Base-by-base conservation (phyloP, 2,329 filamentous ascomycete genomes). In the Macroventuria anomochaeta region DNA sequence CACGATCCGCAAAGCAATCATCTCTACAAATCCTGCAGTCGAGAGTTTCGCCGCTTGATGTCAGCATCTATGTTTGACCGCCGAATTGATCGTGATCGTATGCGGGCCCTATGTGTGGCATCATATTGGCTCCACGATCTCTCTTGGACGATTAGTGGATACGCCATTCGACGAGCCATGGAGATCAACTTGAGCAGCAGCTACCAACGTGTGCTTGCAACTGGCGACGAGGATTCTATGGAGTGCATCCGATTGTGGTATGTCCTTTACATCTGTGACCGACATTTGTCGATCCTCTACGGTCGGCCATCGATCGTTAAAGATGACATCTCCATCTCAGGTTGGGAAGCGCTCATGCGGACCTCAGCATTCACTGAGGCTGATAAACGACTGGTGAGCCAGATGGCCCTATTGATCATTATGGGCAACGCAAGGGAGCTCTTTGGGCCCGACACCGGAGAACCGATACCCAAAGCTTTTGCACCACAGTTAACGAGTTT, bases 41-140 rank as follows among this genome's bases (percentile, higher is more conserved):
- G 78, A 46, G 83, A 85, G 55, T 85, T 86, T 58, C 78, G 84
- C 1, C 75, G 79, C 0, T 74, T 86, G 11, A 81, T 86, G 34
- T 81, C 82, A 1, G 79, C 74, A 12, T 83, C 82, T 46, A 83
- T 85, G 68, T 82, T 87, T 58, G 81, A 83, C 13, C 77, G 83
- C 18, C 81, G 83, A 25, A 81, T 85, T 50, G 81, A 79, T 20
- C 70, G 84, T 15, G 84, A 87, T 48, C 81, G 84, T 49, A 78
- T 87, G 18, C 78, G 84, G 2, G 85, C 83, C 3, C 77, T 87
- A 31, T 85, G 83, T 34, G 80, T 87, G 3, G 84, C 82, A 0
- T 81, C 84, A 0, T 87, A 86, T 60, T 87, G 85, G 85, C 75
- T 87, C 0, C 83, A 82, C 3, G 84, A 87, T 54, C 75, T 86